Base-by-base conservation (phyloP, 2,329 filamentous ascomycete genomes). In the Penicillium sp. region DNA sequence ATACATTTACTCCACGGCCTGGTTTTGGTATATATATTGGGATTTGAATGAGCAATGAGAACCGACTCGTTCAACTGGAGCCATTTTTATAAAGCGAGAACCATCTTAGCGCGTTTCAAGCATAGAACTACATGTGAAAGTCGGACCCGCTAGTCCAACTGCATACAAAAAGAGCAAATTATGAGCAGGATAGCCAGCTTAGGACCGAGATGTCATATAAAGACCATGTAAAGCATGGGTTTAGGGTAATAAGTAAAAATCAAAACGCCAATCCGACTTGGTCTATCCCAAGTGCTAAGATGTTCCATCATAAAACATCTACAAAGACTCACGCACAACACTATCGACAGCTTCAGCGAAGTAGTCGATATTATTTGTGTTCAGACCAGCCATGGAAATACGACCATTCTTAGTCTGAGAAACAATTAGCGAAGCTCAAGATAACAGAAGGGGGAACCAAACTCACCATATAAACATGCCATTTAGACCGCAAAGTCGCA, bases 301-400 rank as follows among this genome's bases (percentile, higher is more conserved):
- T 39, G 14, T 47, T n/a, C 7, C 14, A 33, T 19, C 13, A 1
- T 35, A 27, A 43, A 44, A 19, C 31, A 48, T 48, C 59, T 64
- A 73, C 49, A 64, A 64, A 26, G 70, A 74, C 64, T 75, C 73
- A 29, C 75, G 69, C 9, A 98, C 91, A 31, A 93, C 90, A 75
- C 89, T 89, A 73, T 97, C 89, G 13, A 98, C 85, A 1, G 93
- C 91, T 75, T 90, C 87, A 48, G 93, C 95, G 69, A 98, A 90
- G 78, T 97, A 96, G 54, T 96, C 91, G 57, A 98, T 83, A 73
- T 98, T 99, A 70, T 88, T 80, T 26, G 90, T 90, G 77, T 98
- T 98, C 64, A 98, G 79, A n/a, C 95, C 95, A 5, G 95, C 95
- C 93, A 99, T 98, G 73, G 90, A 96, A 77, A 98, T 96, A 48